Base-by-base conservation (phyloP, 495 filamentous ascomycete species). In the Neurospora africana region DNA sequence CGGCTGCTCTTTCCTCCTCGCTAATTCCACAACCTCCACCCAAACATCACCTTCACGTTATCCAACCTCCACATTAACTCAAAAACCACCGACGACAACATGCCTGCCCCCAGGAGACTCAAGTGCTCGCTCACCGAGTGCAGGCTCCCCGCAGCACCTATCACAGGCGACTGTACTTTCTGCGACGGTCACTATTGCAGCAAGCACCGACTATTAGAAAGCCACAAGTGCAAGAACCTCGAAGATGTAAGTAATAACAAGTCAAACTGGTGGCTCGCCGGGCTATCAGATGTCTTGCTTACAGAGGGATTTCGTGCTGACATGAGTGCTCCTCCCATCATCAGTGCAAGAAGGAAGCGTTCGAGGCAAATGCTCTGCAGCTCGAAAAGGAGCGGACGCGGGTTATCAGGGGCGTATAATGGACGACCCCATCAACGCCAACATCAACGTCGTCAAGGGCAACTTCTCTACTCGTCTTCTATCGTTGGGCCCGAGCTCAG, bases 151-250 rank as follows among this genome's bases (percentile, higher is more conserved):
- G 93, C 94, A 30, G 93, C 96, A 80, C 88, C 92, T 71, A 97
- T 98, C 78, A 92, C 97, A 58, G 96, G 96, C 11, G 95, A 98
- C 83, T 99, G 95, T 84, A 91, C 89, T 70, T 98, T 98, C 83
- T 99, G 95, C 85, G 84, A 89, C 69, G 94, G 94, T 19, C 91
- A 95, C 81, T 98, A 91, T 84, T 99, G 95, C 84, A 92, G 91
- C 69, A 94, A 92, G 84, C 95, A 99, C 84, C 86, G 95, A 19
- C 88, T 98, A 81, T 81, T 98, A 68, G 95, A 99, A 83, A 91
- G 93, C 73, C 95, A 99, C 83, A 91, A 92, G 79, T 99, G 95
- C 83, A 88, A 86, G 72, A 94, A 94, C n/a, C 84, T 99, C 73
- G 96, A 98, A 83, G 91, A 97, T 83, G 87, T 89, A 83, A 84